Evolutionary conservation across 2,329 filamentous ascomycete genomes (phyloP), one percentile per base, ranked within the genome.

Genomic region (Pseudogymnoascus sp.): DNA sequence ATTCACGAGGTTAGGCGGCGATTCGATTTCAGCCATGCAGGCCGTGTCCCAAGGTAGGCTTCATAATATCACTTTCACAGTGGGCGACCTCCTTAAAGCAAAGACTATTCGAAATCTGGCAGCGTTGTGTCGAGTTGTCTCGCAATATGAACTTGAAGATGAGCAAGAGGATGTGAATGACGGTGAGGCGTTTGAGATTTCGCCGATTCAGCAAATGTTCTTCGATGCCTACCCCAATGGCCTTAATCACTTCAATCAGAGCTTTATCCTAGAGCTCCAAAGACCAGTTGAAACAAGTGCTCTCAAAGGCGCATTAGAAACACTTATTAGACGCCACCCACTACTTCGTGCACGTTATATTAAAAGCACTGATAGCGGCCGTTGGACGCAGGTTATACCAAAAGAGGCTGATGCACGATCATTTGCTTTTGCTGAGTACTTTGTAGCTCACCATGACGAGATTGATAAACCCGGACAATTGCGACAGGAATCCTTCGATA

Each of bases 381-480:
- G 42, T 3, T 77, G 75, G 76, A 66, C 66, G 29, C 76, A 77
- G 62, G 64, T 64, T 1, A 65, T 77, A 12, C 68, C 69, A 12
- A 71, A 69, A 6, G 59, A 61, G 7, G 12, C 14, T 11, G 37
- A 26, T 21, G 12, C 4, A 7, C 26, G 31, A 18, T 75, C 75
- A 0, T 75, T 78, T 1, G 67, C 79, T 0, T 69, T 80, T 34
- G 75, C 75, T 0, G 71, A 77, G 3, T 77, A 80, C 62, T 65
- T 80, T 8, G 76, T 80, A 64, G 66, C 74, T 5, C 64, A 76
- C 2, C 66, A 75, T 39, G 72, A 18, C 12, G 59, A 61, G 23
- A 61, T 72, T 1, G 68, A 69, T 14, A 69, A 71, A 40, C 12
- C n/a, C 3, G 66, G 66, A 40, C 62, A 75, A 1, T 29, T 77